Base-by-base conservation (phyloP, 2,329 filamentous ascomycete genomes). In the Pyrenochaeta sp. region DNA sequence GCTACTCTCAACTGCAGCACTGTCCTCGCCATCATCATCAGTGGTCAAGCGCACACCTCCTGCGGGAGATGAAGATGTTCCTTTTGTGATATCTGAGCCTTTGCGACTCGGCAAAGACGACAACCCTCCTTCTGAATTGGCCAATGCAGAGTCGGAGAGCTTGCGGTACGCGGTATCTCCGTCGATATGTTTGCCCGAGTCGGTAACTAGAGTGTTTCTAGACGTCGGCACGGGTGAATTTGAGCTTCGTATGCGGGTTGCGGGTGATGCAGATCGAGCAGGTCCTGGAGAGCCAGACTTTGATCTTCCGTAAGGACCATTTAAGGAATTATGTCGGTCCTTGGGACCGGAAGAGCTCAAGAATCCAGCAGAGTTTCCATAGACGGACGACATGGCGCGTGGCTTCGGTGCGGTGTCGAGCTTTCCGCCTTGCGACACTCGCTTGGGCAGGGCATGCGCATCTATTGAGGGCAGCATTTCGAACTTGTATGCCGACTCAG, bases 91-190 rank as follows among this genome's bases (percentile, higher is more conserved):
- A 44, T 73, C 65, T 27, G 68, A 69, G 13, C 65, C 70, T 56
- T 85, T 86, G 36, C 82, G 79, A 51, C 53, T 65, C 10, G 48
- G 57, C 11, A 89, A 74, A 36, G 78, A 75, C 6, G 86, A 79
- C 21, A 93, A 72, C 36, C 77, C 81, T 19, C 87, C 85, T 13
- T 82, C 79, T 4, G 85, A 84, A 20, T 79, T 79, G 3, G 83
- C 77, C 29, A 92, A 72, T 36, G 86, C 85, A 8, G 86, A 86
- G 63, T 92, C 86, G 1, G 88, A 90, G 13, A 91, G 73, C 45
- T 83, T 81, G 36, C 85, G 79, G 63, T 91, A 89, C 3, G 87
- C 86, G 51, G 77, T 86, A 45, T 80, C 83, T 69, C 88, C 81
- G 62, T 91, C 86, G 37, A 90, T 74, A 1, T 81, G 67, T 32